Base-by-base conservation (phyloP, 2,329 filamentous ascomycete genomes). In the Alternaria brassicicola region DNA sequence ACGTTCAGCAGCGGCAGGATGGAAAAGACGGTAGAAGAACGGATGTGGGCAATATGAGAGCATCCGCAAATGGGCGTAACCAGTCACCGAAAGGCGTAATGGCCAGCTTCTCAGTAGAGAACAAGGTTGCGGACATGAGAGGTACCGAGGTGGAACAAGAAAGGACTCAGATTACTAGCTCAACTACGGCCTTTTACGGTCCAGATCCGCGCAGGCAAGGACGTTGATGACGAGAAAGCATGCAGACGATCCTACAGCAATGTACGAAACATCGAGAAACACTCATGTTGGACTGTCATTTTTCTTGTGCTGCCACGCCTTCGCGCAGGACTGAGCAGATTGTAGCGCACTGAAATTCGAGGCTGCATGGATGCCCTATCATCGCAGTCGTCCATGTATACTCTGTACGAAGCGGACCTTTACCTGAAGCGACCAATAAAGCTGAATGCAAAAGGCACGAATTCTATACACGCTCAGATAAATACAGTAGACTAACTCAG, bases 191-290 rank as follows among this genome's bases (percentile, higher is more conserved):
- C 9, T 41, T 53, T 17, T 57, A 53, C 12, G 39, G 38, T 3
- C 26, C 49, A 6, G 55, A 57, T 42, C 54, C 49, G 3, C 35
- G 49, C 12, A 57, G 33, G 41, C 30, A 36, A 30, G 21, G 28
- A 10, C 36, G 35, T 15, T 51, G 13, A 28, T 17, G 8, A 6
- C 8, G 2, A 23, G 13, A 13, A 12, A 47, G 15, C 7, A 25
- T 33, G 2, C 3, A 4, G 3, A 6, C 43, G 12, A 3, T 23
- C 8, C 19, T 8, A 25, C 1, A 9, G 25, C 43, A 35, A 1
- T 23, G 8, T 12, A 9, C 30, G 15, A 31, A 13, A 51, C 17
- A 3, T 3, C n/a, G 26, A 46, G 13, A 21, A 0, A 15, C 4
- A 5, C 12, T 10, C 17, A 21, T 38, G 7, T 31, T 1, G 12